These are phyloP conservation scores for Pueraria montana DNA, from an alignment of 306 rosid species.

Conservation along the genomic window DNA sequence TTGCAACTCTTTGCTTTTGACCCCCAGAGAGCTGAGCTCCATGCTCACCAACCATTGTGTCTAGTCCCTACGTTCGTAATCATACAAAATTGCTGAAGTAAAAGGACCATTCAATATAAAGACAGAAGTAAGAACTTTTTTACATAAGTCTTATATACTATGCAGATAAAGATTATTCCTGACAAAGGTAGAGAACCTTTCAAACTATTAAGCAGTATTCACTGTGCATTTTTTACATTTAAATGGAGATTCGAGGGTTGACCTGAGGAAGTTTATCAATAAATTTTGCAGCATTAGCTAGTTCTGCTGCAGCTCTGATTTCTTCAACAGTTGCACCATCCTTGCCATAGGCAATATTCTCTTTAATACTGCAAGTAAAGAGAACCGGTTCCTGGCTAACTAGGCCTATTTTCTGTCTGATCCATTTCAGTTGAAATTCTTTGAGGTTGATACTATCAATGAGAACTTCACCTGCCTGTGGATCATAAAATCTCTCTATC, in stretches of 20 bases:
- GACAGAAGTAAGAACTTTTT: background rate
- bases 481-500: constrained; percentile 92
- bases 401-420: constrained; percentile 79
- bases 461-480: constrained; percentile 76
- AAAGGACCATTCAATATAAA: background rate
- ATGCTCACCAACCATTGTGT: constrained; percentile 77
- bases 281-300: constrained; percentile 51
- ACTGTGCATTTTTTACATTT: constrained; percentile 7
- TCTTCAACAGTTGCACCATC: constrained; percentile 66
- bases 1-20: constrained; percentile 72
- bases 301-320: constrained; percentile 50
- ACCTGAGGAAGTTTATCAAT: constrained; percentile 53
- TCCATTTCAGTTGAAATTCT: constrained; percentile 83
- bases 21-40: constrained; percentile 84
- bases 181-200: constrained; percentile 18
- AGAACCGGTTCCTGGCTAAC: constrained; percentile 88
- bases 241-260: background rate
- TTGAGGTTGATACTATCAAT: constrained; percentile 76
- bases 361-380: constrained; percentile 76
- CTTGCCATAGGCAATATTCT: constrained; percentile 82
- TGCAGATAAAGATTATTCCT: too few species aligned
- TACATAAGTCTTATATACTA: background rate
- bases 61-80: constrained; percentile 57
- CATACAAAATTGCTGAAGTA: constrained; percentile 1
- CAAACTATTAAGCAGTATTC: background rate